phyloP scores from a whole-genome alignment of 2,329 filamentous ascomycete genomes.

The Incumbomyces lentus region DNA sequence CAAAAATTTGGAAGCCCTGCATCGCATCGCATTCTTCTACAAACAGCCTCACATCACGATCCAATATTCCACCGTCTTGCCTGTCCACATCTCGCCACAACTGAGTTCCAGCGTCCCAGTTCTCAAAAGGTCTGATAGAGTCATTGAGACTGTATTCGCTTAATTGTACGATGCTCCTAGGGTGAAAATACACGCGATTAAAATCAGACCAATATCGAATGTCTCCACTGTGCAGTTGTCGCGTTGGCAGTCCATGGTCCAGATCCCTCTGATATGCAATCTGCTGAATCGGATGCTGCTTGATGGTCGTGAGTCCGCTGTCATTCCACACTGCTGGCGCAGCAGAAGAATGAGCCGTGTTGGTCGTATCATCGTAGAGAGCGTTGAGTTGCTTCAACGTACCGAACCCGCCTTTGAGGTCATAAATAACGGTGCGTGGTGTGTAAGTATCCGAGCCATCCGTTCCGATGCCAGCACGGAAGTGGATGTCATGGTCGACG shows the following conservation, averaged over 20 bases:
- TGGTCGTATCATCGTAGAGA: constrained; percentile 57
- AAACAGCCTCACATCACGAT: constrained; percentile 81
- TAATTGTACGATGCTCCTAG: constrained; percentile 73
- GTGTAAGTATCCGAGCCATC: constrained; percentile 88
- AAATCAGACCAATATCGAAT: constrained; percentile 98
- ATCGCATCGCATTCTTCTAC: constrained; percentile 88
- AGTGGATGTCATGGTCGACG: constrained; percentile 78
- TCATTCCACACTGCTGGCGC: constrained; percentile 29
- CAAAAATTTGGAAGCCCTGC: constrained; percentile 73
- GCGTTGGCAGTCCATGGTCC: constrained; percentile 56
- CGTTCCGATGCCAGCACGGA: constrained; percentile 68
- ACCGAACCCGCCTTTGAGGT: constrained; percentile 88
- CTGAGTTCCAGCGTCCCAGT: constrained; percentile 62
- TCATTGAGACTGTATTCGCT: constrained; percentile 80
- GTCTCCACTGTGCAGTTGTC: constrained; percentile 54
- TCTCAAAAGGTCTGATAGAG: constrained; percentile 69
- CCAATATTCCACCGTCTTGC: constrained; percentile 79
- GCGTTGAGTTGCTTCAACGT: constrained; percentile 79
- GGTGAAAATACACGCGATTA: constrained; percentile 85
- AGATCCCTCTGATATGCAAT: constrained; percentile 72
- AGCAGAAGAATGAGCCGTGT: constrained; percentile 28
- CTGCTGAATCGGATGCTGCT: constrained; percentile 53
- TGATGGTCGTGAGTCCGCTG: constrained; percentile 49
- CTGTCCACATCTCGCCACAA: constrained; percentile 63
- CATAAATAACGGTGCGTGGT: constrained; percentile 84